phyloP scores from a whole-genome alignment of 305 asterid genomes.

The Fraxinus dipetala region DNA sequence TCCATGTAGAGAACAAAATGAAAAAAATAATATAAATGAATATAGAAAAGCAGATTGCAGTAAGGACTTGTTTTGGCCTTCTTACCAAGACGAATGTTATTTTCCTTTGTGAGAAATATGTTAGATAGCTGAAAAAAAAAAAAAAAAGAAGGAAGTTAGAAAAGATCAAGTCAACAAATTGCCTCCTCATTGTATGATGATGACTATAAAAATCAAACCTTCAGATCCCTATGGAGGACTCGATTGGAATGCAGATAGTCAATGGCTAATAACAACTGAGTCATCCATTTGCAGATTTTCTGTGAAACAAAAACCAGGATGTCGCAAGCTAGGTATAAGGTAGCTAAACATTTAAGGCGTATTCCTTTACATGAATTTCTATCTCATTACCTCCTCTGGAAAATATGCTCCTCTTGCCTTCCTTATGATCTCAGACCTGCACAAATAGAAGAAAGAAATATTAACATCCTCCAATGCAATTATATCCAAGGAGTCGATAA shows the following conservation, averaged over 20 bases:
- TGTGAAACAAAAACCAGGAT: conserved; percentile 34
- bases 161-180: conserved; percentile 20
- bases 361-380: conserved; percentile 6
- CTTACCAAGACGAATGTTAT: conserved; percentile 75
- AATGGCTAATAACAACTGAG: conserved; percentile 73
- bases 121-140: conserved; percentile 61
- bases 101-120: conserved; percentile 75
- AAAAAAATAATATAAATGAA: conserved; percentile 14
- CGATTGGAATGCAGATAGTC: conserved; percentile 91
- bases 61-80: conserved; percentile 19
- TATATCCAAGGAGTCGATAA: neutral
- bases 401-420: conserved; percentile 78
- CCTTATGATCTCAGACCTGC: conserved; percentile 65
- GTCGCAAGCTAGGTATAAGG: neutral
- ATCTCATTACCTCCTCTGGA: conserved; percentile 72
- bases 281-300: conserved; percentile 93
- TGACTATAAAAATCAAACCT: conserved; percentile 43
- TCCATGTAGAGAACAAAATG: conserved; percentile 16
- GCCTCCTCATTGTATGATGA: neutral
- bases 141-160: conserved; percentile 19
- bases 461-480: neutral
- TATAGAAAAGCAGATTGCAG: conserved; percentile 5
- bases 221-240: conserved; percentile 78
- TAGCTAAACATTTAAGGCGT: conserved; percentile 20
- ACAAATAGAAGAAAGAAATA: conserved; percentile 14